These are phyloP conservation scores for Cyclocybe cylindracea DNA, from an alignment of 768 basidiomycete genomes.

Conservation along the genomic window DNA sequence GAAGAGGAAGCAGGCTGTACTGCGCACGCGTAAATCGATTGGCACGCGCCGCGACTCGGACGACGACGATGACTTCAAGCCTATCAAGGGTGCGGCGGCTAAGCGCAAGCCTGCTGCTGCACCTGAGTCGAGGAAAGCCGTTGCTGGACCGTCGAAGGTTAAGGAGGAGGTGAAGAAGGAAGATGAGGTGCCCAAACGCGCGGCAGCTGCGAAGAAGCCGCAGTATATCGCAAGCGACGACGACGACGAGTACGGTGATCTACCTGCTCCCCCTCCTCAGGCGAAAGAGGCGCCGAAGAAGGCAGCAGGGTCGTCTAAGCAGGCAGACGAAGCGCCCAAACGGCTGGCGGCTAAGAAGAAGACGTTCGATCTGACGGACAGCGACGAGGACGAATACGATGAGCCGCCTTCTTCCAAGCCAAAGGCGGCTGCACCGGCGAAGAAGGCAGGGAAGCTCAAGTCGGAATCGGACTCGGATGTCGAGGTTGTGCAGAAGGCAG, in stretches of 20 bases:
- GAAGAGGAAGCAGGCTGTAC: conserved; percentile 46
- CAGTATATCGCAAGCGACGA: conserved; percentile 11
- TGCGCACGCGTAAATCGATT: conserved; percentile 51
- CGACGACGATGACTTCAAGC: conserved; percentile 49
- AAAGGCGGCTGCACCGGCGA: conserved; percentile 16
- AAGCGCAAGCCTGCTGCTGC: conserved; percentile 39
- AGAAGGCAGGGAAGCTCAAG: conserved; percentile 28
- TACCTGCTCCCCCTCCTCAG: conserved; percentile 2
- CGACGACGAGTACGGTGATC: conserved; percentile 3
- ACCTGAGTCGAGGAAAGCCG: conserved; percentile 16
- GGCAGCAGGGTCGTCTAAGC: conserved; percentile 15
- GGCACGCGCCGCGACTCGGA: conserved; percentile 35
- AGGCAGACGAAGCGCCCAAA: conserved; percentile 19
- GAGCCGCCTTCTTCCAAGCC: conserved; percentile 4
- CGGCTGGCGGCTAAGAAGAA: conserved; percentile 18
- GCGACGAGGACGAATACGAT: conserved; percentile 13
- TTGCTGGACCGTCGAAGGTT: conserved; percentile 8
- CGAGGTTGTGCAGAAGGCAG: conserved; percentile 21
- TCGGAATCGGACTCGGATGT: conserved; percentile 41
- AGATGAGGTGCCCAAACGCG: conserved; percentile 18
- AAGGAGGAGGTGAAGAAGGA: conserved; percentile 21
- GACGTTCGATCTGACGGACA: conserved; percentile 4
- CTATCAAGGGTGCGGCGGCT: conserved; percentile 41
- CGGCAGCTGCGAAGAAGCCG: conserved; percentile 21
- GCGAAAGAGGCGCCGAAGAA: conserved; percentile 11